Base-by-base conservation (phyloP, 176 grass and related monocot species). In the Guadua angustifolia region DNA sequence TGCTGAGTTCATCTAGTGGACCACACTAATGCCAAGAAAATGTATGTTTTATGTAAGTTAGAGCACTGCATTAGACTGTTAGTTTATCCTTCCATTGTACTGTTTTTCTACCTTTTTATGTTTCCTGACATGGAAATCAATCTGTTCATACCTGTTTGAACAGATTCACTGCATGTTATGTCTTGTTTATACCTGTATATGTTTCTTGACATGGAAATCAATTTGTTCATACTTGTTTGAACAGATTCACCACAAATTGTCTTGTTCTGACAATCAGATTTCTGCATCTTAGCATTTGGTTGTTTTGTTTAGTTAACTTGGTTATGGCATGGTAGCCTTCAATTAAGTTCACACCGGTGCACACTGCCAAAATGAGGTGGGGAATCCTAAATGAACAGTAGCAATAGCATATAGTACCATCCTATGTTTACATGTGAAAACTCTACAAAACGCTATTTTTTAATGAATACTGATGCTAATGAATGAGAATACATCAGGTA, bases 381-480 rank as follows among this genome's bases (percentile, higher is more conserved):
- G n/a, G n/a, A n/a, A n/a, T n/a, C n/a, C n/a, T n/a, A n/a, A n/a
- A n/a, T n/a, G n/a, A n/a, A n/a, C n/a, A n/a, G n/a, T n/a, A n/a
- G n/a, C n/a, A n/a, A n/a, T n/a, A n/a, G n/a, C n/a, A n/a, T n/a
- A n/a, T n/a, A n/a, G n/a, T n/a, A n/a, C n/a, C n/a, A n/a, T n/a
- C n/a, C n/a, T n/a, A n/a, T n/a, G n/a, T n/a, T n/a, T n/a, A n/a
- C n/a, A n/a, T n/a, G n/a, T n/a, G n/a, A n/a, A n/a, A n/a, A n/a
- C n/a, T n/a, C n/a, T n/a, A n/a, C n/a, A n/a, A n/a, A n/a, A n/a
- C n/a, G n/a, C n/a, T n/a, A n/a, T n/a, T 17, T 29, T 74, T 62
- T 40, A 59, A 74, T 24, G n/a, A 62, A 1, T 69, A 42, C 5
- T 75, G 42, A 81, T 60, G 43, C 44, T 63, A 85, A 74, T 73